Conservation (phyloP, 2,329 filamentous ascomycete species). For the Ophiocordyceps australis region DNA sequence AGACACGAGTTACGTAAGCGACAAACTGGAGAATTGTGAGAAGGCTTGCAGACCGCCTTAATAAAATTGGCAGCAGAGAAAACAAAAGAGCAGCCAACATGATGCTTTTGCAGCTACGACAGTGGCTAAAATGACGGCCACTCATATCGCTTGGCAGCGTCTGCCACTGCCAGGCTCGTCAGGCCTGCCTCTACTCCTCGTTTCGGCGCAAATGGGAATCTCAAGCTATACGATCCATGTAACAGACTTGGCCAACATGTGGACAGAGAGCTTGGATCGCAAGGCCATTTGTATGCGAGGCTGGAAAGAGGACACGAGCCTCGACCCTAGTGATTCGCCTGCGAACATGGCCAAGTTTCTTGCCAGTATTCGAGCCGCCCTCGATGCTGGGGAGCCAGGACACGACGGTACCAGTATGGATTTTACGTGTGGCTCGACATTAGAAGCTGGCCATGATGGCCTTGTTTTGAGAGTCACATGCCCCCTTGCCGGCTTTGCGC, state of each 20-base stretch:
- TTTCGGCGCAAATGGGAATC: constrained; percentile 36
- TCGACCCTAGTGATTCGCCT: constrained; percentile 52
- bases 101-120: too few relatives aligned
- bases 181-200: constrained; percentile 39
- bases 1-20: too few relatives aligned
- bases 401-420: constrained; percentile 25
- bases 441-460: constrained; percentile 19
- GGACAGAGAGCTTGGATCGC: constrained; percentile 46
- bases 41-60: too few relatives aligned
- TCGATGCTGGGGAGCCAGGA: constrained; percentile 25
- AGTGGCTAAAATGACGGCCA: not conserved
- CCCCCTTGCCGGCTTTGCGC: constrained; percentile 43
- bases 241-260: constrained; percentile 58
- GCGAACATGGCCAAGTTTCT: constrained; percentile 52
- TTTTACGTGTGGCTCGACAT: constrained; percentile 14
- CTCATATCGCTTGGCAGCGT: constrained; percentile 21
- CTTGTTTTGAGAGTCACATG: constrained; percentile 37
- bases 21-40: too few relatives aligned
- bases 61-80: too few relatives aligned
- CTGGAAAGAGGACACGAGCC: constrained; percentile 44
- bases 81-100: too few relatives aligned
- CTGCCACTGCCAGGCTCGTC: constrained; percentile 22
- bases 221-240: constrained; percentile 46
- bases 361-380: constrained; percentile 35
- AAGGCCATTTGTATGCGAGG: constrained; percentile 45